A percentile compares a stretch with the other conserved stretches of the same genome.
Evolutionary conservation across 2,329 filamentous ascomycete species (phyloP).

Genomic region (Ceratocystiopsis sp.): DNA sequence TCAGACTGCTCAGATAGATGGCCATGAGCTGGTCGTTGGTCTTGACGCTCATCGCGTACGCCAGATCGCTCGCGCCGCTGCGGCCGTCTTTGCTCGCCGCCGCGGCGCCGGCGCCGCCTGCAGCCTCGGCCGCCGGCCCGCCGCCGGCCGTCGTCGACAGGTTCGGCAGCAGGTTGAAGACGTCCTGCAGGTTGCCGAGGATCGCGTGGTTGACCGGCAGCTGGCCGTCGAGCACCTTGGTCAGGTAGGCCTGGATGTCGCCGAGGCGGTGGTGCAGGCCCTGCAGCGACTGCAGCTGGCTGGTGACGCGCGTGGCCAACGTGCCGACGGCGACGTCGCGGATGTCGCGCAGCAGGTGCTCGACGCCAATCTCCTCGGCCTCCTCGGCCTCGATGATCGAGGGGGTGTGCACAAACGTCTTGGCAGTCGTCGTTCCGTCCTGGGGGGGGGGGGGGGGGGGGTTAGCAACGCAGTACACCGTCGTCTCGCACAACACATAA

Average conservation of each 20-base stretch:
- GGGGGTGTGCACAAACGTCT: conserved; percentile 96
- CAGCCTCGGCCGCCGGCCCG: conserved; percentile 26
- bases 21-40: conserved; percentile 98
- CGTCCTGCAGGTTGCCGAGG: conserved; percentile 93
- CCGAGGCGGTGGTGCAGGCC: conserved; percentile 85
- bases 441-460: conserved; percentile 20
- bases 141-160: conserved; percentile 43
- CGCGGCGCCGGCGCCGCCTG: conserved; percentile 10
- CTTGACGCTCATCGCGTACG: conserved; percentile 96
- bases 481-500: background rate
- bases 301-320: conserved; percentile 89
- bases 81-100: conserved; percentile 26
- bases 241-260: conserved; percentile 88
- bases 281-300: conserved; percentile 92
- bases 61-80: conserved; percentile 57
- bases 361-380: conserved; percentile 95
- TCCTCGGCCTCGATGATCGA: conserved; percentile 98
- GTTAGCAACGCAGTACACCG: conserved; percentile 2
- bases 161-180: conserved; percentile 96
- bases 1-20: conserved; percentile 92
- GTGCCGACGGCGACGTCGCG: conserved; percentile 95
- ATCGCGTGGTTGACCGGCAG: conserved; percentile 95
- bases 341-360: conserved; percentile 94
- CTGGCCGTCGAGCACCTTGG: conserved; percentile 86
- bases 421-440: conserved; percentile 93